A percentile compares a stretch with the other conserved stretches of the same genome.
These are phyloP conservation scores for Umbelopsis isabellina DNA, from an alignment of 192 early-diverging fungal genomes.

Conservation along the genomic window DNA sequence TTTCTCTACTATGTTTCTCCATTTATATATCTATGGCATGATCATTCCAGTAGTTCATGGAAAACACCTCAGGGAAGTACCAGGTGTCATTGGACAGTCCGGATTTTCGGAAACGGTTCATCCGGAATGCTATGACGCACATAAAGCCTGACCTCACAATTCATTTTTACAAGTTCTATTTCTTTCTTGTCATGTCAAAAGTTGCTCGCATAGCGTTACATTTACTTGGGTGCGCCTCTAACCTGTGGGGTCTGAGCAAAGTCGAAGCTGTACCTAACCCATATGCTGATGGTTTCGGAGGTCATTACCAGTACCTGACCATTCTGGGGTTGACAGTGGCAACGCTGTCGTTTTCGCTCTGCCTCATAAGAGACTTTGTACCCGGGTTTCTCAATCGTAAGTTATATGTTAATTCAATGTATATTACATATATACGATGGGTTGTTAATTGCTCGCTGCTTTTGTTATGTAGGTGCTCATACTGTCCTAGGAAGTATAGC, in stretches of 20 bases:
- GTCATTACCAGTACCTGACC: constrained; percentile 43
- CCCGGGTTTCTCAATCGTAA: constrained; percentile 31
- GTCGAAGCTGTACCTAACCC: constrained; percentile 7
- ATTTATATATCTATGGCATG: too few species aligned
- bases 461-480: constrained; percentile 15
- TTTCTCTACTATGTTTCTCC: too few species aligned
- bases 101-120: too few species aligned
- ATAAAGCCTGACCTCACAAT: not conserved
- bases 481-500: constrained; percentile 26
- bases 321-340: constrained; percentile 34
- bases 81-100: too few species aligned
- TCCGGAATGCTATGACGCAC: too few species aligned
- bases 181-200: not conserved
- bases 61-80: too few species aligned
- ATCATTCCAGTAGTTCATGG: too few species aligned
- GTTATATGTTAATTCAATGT: not conserved
- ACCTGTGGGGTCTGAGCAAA: constrained; percentile 2
- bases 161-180: not conserved
- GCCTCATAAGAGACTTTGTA: constrained; percentile 29
- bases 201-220: constrained; percentile 5
- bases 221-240: constrained; percentile 7
- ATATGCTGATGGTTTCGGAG: constrained; percentile 32
- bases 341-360: constrained; percentile 28
- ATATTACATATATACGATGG: not conserved
- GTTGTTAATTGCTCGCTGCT: not conserved